Percentiles rank a stretch among this genome's conserved stretches.
Conservation (phyloP, 192 early-diverging fungal genomes). For the Lobosporangium transversale region DNA sequence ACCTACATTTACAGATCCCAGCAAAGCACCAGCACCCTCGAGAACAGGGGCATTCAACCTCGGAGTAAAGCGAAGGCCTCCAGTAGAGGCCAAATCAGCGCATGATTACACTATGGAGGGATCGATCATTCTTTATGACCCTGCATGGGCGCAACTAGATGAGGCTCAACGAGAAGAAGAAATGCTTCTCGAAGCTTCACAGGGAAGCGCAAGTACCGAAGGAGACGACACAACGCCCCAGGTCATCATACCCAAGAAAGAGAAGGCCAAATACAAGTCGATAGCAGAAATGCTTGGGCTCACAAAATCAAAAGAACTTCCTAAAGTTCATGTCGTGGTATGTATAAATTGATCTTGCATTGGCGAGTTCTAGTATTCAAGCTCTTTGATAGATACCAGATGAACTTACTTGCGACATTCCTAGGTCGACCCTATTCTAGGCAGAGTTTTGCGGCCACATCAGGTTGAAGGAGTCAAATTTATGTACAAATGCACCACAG, state of each 20-base stretch:
- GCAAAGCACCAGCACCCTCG: conserved; percentile 18
- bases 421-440: conserved; percentile 83
- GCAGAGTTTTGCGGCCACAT: conserved; percentile 90
- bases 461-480: conserved; percentile 97
- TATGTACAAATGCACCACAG: conserved; percentile 94
- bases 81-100: conserved; percentile 65
- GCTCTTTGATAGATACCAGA: background rate
- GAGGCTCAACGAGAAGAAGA: conserved; percentile 61
- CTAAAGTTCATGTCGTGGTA: conserved; percentile 79
- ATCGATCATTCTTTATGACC: conserved; percentile 88
- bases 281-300: conserved; percentile 66
- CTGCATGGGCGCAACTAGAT: conserved; percentile 61
- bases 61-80: conserved; percentile 21
- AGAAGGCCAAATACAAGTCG: conserved; percentile 60
- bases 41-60: conserved; percentile 1
- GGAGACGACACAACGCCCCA: conserved; percentile 36
- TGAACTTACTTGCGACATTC: background rate
- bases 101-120: conserved; percentile 86
- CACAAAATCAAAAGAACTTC: conserved; percentile 49
- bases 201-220: conserved; percentile 8
- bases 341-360: too few species aligned
- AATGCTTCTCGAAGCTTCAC: conserved; percentile 36
- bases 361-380: background rate
- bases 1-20: conserved; percentile 49
- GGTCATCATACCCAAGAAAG: conserved; percentile 55